phyloP scores from a whole-genome alignment of 805 yeast genomes.

The Isabelozyma pseudorhagii region DNA sequence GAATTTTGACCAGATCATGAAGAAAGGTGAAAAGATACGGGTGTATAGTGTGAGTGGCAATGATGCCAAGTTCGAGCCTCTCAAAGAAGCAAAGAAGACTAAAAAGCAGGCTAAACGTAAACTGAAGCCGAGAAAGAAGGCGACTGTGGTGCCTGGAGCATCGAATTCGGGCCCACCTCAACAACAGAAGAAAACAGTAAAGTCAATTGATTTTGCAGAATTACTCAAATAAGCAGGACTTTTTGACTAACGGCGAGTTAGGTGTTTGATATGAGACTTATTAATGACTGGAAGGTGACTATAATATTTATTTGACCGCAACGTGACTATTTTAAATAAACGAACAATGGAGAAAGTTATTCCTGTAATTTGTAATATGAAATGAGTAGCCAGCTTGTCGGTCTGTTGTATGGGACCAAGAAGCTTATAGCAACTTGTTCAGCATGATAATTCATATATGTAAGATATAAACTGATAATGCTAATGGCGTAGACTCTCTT shows the following conservation, averaged over 20 bases:
- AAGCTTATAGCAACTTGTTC: no score
- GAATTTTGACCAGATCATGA: constrained; percentile 25
- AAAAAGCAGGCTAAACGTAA: constrained; percentile 1
- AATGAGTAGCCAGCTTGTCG: no score
- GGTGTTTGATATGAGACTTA: no score
- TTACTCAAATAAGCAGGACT: constrained; percentile 4
- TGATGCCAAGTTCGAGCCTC: not conserved
- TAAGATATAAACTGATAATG: no score
- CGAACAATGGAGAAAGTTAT: no score
- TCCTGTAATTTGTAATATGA: no score
- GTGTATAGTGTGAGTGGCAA: not conserved
- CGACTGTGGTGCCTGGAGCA: not conserved
- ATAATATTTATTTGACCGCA: no score
- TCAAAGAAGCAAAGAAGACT: not conserved
- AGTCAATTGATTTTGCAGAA: constrained; percentile 14
- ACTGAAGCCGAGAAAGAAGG: not conserved
- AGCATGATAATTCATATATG: no score
- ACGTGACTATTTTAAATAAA: no score
- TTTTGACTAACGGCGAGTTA: not conserved
- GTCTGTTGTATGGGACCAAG: no score
- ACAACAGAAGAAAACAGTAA: constrained; percentile 12
- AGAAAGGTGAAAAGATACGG: constrained; percentile 11
- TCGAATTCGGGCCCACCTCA: not conserved
- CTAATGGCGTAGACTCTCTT: no score
- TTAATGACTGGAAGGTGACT: no score